Evolutionary conservation across 2,329 filamentous ascomycete genomes (phyloP).

Genomic region (Mollisia scopiformis): DNA sequence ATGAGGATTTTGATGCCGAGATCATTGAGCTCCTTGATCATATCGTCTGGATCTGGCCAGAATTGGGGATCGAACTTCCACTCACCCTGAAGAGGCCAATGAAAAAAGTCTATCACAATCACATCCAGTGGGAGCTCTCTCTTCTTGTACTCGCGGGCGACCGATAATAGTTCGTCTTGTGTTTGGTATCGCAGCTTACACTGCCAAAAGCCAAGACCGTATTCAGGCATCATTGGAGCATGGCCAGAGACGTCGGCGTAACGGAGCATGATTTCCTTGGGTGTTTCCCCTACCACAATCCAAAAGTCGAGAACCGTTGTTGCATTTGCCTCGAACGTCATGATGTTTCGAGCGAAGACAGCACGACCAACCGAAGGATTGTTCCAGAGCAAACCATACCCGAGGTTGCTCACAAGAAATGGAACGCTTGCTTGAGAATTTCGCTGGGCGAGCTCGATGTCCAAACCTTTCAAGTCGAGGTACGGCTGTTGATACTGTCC

Average conservation of each 20-base stretch:
- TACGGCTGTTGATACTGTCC: conserved; percentile 69
- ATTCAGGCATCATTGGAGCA: conserved; percentile 54
- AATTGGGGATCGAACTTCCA: conserved; percentile 68
- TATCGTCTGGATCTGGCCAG: conserved; percentile 68
- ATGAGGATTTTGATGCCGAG: conserved; percentile 69
- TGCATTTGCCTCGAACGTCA: conserved; percentile 62
- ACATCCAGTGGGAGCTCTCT: conserved; percentile 63
- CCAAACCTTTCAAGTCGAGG: conserved; percentile 64
- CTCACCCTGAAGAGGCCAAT: conserved; percentile 68
- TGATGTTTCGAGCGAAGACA: conserved; percentile 62
- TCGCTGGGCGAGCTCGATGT: conserved; percentile 66
- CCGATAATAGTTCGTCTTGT: conserved; percentile 62
- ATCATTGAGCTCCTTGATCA: conserved; percentile 62
- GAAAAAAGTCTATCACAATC: conserved; percentile 70
- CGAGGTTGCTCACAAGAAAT: conserved; percentile 60
- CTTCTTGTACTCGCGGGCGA: conserved; percentile 61
- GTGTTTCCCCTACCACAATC: conserved; percentile 61
- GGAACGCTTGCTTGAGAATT: conserved; percentile 70
- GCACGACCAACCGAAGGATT: conserved; percentile 64
- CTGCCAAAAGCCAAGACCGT: conserved; percentile 70
- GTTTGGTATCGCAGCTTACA: conserved; percentile 69
- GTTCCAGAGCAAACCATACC: conserved; percentile 70
- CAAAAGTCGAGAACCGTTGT: conserved; percentile 65
- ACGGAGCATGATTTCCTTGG: conserved; percentile 56
- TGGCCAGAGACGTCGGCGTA: conserved; percentile 61